Evolutionary conservation across 2,329 filamentous ascomycete genomes (phyloP), one percentile per base, ranked within the genome.

Genomic region (Venturia carpophila): DNA sequence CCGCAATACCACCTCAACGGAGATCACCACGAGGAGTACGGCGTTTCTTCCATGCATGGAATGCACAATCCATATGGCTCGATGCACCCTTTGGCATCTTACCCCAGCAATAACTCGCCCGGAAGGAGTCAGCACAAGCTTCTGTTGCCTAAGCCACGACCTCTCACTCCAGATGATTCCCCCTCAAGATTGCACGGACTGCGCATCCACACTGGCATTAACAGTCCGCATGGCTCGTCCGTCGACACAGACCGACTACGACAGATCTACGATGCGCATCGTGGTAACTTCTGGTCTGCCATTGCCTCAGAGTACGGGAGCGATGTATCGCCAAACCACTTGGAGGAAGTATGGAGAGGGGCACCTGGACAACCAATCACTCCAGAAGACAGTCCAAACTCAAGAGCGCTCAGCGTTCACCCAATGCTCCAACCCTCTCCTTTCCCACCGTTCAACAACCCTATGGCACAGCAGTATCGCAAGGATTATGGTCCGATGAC

Each of bases 221-320:
- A 73, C 73, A 67, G 72, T 71, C 64, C 56, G 75, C 76, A 69
- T 77, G 74, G 67, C 79, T 74, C 70, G 80, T 84, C 82, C 21
- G 82, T 89, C 24, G 86, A 90, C 72, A 88, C 84, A 73, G 78
- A 82, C 37, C 87, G 88, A 60, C 85, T 93, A 30, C 83, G 85
- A 60, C 80, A 83, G 67, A 84, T 92, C 69, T 92, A 92, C 75
- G 83, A 86, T 63, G 79, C 83, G 9, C 88, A 91, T 75, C 85
- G 88, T 55, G 79, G 82, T 62, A 83, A 84, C 10, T 92, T 93
- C 77, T 93, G 90, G 89, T 80, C 83, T 42, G 81, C 83, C 60
- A 83, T 93, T 43, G 88, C 89, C 39, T 79, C 83, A 34, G 88
- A 91, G 70, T 92, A 92, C 71, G 88, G 88, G 64, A 75, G 78